Base-by-base conservation (phyloP, 2,329 filamentous ascomycete genomes). In the Parascedosporium putredinis region DNA sequence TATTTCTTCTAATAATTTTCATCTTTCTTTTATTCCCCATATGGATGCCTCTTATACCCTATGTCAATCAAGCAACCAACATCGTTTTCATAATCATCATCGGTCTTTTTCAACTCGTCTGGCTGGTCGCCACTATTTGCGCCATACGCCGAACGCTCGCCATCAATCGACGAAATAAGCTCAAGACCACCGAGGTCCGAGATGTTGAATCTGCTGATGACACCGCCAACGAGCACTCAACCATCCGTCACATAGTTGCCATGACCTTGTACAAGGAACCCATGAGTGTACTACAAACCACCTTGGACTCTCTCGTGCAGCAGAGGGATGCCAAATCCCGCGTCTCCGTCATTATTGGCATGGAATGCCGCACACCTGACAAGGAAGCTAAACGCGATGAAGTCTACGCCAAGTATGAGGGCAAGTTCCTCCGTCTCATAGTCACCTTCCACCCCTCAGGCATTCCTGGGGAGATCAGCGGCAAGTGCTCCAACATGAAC, bases 251-350 rank as follows among this genome's bases (percentile, higher is more conserved):
- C 34, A 31, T 49, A 24, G 47, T 49, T 16, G 47, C 47, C 47
- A 49, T 49, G 47, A 49, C 47, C 34, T 49, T 49, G 47, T 49
- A 49, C 47, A 49, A 49, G 47, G 47, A 49, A 20, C 47, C 47
- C 34, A 49, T 49, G 47, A 49, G 47, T 27, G 47, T 49, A 43
- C 34, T 49, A 18, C 33, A 42, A 40, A 49, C 47, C 3, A 49
- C 47, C 34, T 29, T 49, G 47, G 47, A 49, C 47, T 49, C 47
- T 40, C 47, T 49, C 34, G 34, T 49, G 23, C 33, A 31, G 34
- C 34, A 49, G 42, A 18, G 42, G 29, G 34, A 49, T 29, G 47
- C 47, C 34, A 40, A 40, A 40, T 49, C 33, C 34, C 47, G 47
- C 14, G 3, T 49, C 34, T 49, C 47, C 34, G 47, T 49, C 47